Base-by-base conservation (phyloP, 2,329 filamentous ascomycete genomes). In the Pestalotiopsis sp. region DNA sequence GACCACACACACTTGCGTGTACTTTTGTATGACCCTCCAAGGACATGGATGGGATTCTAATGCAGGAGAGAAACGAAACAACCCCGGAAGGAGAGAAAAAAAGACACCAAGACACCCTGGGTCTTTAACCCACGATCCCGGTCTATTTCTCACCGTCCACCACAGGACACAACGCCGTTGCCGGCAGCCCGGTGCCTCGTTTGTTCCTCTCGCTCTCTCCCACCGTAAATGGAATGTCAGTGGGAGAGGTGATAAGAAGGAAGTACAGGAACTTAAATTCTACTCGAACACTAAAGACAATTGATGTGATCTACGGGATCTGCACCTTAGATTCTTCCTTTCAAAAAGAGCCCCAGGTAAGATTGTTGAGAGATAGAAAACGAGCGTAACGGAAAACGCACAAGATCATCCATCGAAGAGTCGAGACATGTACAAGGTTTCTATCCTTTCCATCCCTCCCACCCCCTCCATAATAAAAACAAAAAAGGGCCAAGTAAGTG, bases 171-270 rank as follows among this genome's bases (percentile, higher is more conserved):
- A n/a, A n/a, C 45, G 20, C 45, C 45, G 17, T 20, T 7, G n/a
- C n/a, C 45, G 20, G 20, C 20, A 23, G 20, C 20, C 20, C 20
- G 45, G 20, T n/a, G 14, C 6, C 17, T 52, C 45, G 4, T 52
- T 3, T 23, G 3, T 52, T 20, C 2, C 14, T 13, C 20, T 36
- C 13, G 27, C 23, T n/a, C n/a, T 38, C 63, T 41, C 63, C 25
- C 63, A 66, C 63, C 63, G 63, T 66, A 58, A 66, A 66, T 66
- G 63, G 11, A n/a, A 20, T 6, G 17, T 9, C n/a, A 52, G 45
- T n/a, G 45, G n/a, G 4, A 49, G 41, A 49, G 31, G 31, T 36
- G 31, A 49, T 49, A n/a, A 49, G n/a, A n/a, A 49, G 20, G 20
- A 23, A 23, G 20, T 23, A 23, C 20, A 23, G 20, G 20, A 23